These are phyloP conservation scores for Phytophthora fragariaefolia DNA, from an alignment of 352 stramenopile species.

Conservation along the genomic window DNA sequence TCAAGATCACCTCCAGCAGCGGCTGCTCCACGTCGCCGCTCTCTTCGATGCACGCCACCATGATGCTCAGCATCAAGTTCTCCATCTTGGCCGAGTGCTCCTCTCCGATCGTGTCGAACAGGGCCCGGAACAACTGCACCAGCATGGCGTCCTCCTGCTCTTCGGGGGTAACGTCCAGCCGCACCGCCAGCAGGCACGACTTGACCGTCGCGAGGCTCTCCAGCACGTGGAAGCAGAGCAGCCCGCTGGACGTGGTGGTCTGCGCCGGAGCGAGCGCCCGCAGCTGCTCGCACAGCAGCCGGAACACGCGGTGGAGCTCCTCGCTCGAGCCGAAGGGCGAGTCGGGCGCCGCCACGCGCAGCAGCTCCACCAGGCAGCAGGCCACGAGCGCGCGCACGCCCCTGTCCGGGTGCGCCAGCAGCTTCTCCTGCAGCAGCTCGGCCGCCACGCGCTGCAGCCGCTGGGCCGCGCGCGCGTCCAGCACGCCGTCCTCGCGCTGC, in stretches of 20 bases:
- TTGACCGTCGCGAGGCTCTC: constrained; percentile 73
- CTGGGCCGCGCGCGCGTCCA: constrained; percentile 31
- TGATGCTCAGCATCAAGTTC: constrained; percentile 77
- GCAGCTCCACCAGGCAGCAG: constrained; percentile 76
- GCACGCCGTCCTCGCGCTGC: constrained; percentile 41
- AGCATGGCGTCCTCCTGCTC: constrained; percentile 56
- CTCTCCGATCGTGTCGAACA: constrained; percentile 72
- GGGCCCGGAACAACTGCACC: constrained; percentile 70
- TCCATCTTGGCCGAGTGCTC: constrained; percentile 77
- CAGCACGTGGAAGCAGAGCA: constrained; percentile 63
- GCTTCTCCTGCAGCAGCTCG: constrained; percentile 62
- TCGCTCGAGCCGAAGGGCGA: constrained; percentile 72
- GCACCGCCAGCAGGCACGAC: constrained; percentile 61
- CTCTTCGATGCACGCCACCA: constrained; percentile 79
- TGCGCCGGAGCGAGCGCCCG: constrained; percentile 41
- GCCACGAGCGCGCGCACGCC: constrained; percentile 67
- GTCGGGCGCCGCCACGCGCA: constrained; percentile 70
- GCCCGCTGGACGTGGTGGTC: constrained; percentile 38
- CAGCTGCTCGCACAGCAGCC: constrained; percentile 73
- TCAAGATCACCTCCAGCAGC: constrained; percentile 75
- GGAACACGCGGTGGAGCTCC: constrained; percentile 70
- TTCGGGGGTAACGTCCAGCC: constrained; percentile 53
- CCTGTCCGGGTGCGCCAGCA: constrained; percentile 55
- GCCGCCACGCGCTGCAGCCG: constrained; percentile 53
- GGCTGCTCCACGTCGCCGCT: constrained; percentile 63